A percentile compares a stretch with the other conserved stretches of the same genome.
Conservation (phyloP, 129 eudicot genomes). For the Flaveria linearis region DNA sequence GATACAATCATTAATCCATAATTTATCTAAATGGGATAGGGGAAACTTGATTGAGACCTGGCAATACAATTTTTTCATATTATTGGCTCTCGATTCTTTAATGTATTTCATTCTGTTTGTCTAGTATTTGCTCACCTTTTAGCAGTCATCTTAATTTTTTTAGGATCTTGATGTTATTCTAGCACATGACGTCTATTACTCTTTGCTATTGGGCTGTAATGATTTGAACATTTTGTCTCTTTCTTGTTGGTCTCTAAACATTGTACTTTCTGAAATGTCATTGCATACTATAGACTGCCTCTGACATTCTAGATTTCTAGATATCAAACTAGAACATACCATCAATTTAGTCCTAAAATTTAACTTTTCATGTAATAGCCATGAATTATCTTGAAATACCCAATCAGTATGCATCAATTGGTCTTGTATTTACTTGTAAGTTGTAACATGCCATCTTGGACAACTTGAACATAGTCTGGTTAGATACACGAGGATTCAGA, state of each 20-base stretch:
- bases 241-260: background rate
- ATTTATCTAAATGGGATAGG: background rate
- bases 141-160: background rate
- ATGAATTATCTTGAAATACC: background rate
- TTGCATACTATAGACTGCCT: background rate
- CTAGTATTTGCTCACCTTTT: background rate
- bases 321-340: background rate
- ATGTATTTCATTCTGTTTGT: background rate
- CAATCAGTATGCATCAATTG: background rate
- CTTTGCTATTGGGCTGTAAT: background rate
- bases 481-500: background rate
- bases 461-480: background rate
- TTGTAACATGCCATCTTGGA: constrained; percentile 1
- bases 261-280: background rate
- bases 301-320: background rate
- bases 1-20: background rate
- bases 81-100: background rate
- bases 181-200: background rate
- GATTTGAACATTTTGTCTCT: background rate
- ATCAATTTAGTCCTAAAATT: background rate
- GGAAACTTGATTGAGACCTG: background rate
- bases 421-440: background rate
- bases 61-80: background rate
- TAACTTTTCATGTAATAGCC: background rate
- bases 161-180: background rate